These are phyloP conservation scores for Schizonepeta tenuifolia DNA, from an alignment of 257 asterid genomes.

Conservation along the genomic window DNA sequence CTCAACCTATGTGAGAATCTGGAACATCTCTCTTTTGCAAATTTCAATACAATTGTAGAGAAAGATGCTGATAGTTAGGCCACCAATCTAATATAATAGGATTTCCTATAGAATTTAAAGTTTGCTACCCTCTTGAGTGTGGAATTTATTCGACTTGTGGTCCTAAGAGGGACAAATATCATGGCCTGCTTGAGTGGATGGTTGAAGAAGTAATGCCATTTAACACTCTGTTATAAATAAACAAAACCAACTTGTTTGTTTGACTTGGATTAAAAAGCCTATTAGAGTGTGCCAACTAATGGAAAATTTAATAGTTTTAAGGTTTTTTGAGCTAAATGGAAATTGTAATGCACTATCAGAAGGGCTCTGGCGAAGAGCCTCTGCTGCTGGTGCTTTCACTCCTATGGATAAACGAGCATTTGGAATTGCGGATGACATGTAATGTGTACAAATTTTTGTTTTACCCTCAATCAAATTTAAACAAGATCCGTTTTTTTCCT, in stretches of 20 bases:
- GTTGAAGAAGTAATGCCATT: neutral
- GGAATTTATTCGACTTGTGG: constrained; percentile 18
- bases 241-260: neutral
- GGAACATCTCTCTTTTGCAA: constrained; percentile 32
- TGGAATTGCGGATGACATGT: constrained; percentile 98
- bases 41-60: constrained; percentile 76
- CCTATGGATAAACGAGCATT: constrained; percentile 80
- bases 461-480: neutral
- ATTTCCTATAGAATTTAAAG: neutral
- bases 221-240: neutral
- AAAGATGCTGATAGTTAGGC: constrained; percentile 55
- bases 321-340: constrained; percentile 71
- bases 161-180: neutral
- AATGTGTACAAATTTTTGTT: constrained; percentile 17
- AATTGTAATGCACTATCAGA: constrained; percentile 52
- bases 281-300: constrained; percentile 13
- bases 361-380: constrained; percentile 93
- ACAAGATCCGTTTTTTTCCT: neutral
- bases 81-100: neutral
- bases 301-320: constrained; percentile 38
- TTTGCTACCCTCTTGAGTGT: neutral
- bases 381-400: constrained; percentile 75
- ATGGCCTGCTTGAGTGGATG: neutral
- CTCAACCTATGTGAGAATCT: constrained; percentile 10
- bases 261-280: constrained; percentile 13